A percentile compares a stretch with the other conserved stretches of the same genome.
Evolutionary conservation across 2,329 filamentous ascomycete species (phyloP).

Genomic region (Elsinoe australis): DNA sequence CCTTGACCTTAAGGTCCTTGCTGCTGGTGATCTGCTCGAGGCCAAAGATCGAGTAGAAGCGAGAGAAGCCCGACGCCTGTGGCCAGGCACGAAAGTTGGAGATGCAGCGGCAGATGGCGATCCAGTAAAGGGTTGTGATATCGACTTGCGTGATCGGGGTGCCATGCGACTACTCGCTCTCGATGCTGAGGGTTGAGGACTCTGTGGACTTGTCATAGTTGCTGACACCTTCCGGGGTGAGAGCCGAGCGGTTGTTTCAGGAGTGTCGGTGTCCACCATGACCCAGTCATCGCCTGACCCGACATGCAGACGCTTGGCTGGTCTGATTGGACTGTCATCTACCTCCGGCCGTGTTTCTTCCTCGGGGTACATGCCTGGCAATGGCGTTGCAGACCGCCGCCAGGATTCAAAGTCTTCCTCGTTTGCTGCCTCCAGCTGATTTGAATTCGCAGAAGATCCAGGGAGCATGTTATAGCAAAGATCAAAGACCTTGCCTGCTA

Average conservation of each 20-base stretch:
- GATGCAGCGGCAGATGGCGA: background rate
- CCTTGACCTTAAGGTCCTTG: constrained; percentile 19
- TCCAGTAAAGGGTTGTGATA: constrained; percentile 14
- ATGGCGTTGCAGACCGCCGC: constrained; percentile 33
- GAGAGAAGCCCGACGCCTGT: constrained; percentile 46
- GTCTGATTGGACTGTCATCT: constrained; percentile 36
- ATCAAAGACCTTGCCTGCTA: constrained; percentile 72
- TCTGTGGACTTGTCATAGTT: background rate
- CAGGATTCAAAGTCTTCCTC: constrained; percentile 15
- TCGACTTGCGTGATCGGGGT: constrained; percentile 12
- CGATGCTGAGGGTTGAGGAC: constrained; percentile 22
- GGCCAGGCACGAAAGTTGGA: constrained; percentile 19
- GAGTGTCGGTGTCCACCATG: constrained; percentile 32
- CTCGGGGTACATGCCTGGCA: constrained; percentile 49
- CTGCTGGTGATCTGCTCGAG: constrained; percentile 38
- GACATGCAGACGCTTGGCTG: constrained; percentile 43
- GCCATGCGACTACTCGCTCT: constrained; percentile 25
- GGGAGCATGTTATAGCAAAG: constrained; percentile 53
- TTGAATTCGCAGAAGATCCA: too few relatives aligned
- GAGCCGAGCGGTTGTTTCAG: background rate
- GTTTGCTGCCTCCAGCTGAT: constrained; percentile 6
- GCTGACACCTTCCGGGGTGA: constrained; percentile 13
- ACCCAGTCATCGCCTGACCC: constrained; percentile 44
- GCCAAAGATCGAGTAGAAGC: constrained; percentile 51
- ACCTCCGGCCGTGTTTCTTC: constrained; percentile 34